Percentiles rank a stretch among this genome's conserved stretches.
phyloP scores from a whole-genome alignment of 768 basidiomycete species.

The Trametes cinnabarina region DNA sequence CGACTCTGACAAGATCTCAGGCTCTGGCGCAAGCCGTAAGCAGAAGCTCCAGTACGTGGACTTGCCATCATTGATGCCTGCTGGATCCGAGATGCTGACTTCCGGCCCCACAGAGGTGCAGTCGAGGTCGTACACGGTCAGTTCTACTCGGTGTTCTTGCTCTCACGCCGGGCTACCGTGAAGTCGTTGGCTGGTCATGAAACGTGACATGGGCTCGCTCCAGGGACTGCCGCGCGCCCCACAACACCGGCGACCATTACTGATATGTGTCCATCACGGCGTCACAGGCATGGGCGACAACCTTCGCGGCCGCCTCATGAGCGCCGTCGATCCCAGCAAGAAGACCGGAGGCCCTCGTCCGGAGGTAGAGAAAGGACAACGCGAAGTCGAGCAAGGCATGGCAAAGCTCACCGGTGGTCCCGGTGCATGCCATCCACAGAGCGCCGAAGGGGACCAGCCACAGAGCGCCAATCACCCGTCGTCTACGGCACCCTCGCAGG shows the following conservation, averaged over 20 bases:
- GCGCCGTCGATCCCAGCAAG: constrained; percentile 7
- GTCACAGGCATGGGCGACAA: constrained; percentile 15
- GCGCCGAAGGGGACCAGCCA: background rate
- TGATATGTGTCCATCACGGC: too few species aligned
- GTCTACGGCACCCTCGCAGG: background rate
- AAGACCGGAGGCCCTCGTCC: background rate
- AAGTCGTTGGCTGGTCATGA: background rate
- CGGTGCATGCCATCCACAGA: background rate
- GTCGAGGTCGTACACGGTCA: constrained; percentile 16
- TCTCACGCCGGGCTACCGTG: background rate
- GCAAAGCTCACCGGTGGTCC: constrained; percentile 11
- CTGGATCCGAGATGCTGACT: background rate
- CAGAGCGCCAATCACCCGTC: background rate
- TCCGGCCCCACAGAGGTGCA: constrained; percentile 5
- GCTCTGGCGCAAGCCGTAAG: background rate
- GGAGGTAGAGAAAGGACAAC: constrained; percentile 8
- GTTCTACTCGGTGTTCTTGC: background rate
- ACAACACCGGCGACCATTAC: too few species aligned
- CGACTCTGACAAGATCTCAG: background rate
- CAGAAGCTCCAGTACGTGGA: constrained; percentile 10
- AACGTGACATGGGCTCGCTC: too few species aligned
- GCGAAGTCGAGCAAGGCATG: constrained; percentile 16
- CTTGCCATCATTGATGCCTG: background rate
- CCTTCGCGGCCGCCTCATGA: constrained; percentile 15
- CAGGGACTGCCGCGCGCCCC: too few species aligned